Base-by-base conservation (phyloP, 2,329 filamentous ascomycete genomes). In the Diaporthe nobilis region DNA sequence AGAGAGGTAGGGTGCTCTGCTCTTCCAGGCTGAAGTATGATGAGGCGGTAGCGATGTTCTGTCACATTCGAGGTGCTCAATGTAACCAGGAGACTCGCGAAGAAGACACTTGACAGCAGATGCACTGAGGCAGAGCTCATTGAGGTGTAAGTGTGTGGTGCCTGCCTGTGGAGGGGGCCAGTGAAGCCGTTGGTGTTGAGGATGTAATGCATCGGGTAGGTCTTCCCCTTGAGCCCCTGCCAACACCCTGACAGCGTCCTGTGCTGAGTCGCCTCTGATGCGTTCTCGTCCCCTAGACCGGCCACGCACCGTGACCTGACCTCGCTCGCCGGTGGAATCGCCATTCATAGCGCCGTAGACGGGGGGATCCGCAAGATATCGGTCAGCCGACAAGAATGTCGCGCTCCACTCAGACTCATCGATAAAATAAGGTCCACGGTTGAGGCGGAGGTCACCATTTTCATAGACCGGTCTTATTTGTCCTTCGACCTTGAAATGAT, bases 71-170 rank as follows among this genome's bases (percentile, higher is more conserved):
- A 92, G 83, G 61, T 87, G 83, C 78, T 92, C 86, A 0, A 93
- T 79, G 10, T 87, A 85, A 10, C 87, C 89, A 10, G 82, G 82
- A 10, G 84, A 86, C 2, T 78, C 79, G 22, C 83, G 82, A 1
- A 92, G 79, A 4, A 92, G 77, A 22, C 79, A 82, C 57, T 84
- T 82, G 2, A 91, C 71, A 0, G 86, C 88, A 1, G 81, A 73
- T 0, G 84, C 80, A 0, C 89, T 88, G 53, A 92, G 80, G 1
- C 79, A 79, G 74, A 90, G 92, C 47, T 83, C 82, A 39, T 88
- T 89, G 15, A 93, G 77, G 67, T 87, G 85, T 22, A 93, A 81
- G 77, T 92, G 90, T 0, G 90, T 91, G 61, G 92, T 79, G 3
- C 85, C 86, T 2, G 55, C 78, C 67, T 47, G 74, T 60, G 44